These are phyloP conservation scores for Plasmodium chabaudi DNA, from an alignment of 169 alveolate species.

Conservation along the genomic window DNA sequence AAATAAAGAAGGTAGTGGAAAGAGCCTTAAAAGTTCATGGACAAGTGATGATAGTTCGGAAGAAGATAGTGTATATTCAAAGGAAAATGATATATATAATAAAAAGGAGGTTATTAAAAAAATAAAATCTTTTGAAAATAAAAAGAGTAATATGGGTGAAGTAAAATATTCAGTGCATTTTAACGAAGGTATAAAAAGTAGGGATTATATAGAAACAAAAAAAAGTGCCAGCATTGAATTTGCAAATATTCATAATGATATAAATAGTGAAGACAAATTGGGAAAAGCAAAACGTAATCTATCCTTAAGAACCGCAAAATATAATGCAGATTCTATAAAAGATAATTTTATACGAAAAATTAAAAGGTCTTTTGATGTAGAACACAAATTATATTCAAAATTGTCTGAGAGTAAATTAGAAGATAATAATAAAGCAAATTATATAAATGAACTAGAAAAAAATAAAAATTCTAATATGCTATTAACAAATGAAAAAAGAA, in stretches of 20 bases:
- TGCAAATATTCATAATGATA: no score
- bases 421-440: background rate
- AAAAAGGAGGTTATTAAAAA: background rate
- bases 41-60: no score
- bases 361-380: background rate
- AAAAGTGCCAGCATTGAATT: background rate
- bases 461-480: background rate
- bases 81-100: no score
- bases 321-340: constrained; percentile 7
- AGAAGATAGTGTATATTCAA: no score
- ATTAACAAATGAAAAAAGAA: background rate
- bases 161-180: background rate
- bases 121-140: background rate
- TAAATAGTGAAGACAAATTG: background rate
- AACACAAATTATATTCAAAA: background rate
- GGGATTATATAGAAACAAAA: background rate
- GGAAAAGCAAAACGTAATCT: background rate
- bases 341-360: constrained; percentile 16
- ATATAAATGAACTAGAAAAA: background rate
- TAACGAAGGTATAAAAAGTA: background rate
- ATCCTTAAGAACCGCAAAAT: constrained; percentile 16
- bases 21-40: background rate
- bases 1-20: background rate
- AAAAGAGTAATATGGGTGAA: background rate
- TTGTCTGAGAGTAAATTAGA: background rate